Evolutionary conservation across 73 alveolate species (phyloP).

Genomic region (Paramecium tetraurelia): DNA sequence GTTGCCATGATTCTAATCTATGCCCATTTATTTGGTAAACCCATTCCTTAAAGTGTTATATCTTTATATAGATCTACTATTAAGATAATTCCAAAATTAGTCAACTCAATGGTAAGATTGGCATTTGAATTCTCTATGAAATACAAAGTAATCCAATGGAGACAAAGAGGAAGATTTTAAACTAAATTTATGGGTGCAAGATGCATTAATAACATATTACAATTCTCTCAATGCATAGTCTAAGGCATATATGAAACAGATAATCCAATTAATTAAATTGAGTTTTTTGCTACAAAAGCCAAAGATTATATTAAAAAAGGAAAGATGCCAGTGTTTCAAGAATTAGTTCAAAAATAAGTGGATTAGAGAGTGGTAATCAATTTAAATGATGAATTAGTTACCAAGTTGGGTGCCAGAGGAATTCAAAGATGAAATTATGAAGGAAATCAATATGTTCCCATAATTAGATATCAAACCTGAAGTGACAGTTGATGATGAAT

Average conservation of each 20-base stretch:
- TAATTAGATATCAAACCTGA: not conserved
- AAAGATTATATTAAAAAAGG: not conserved
- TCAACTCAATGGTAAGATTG: not conserved
- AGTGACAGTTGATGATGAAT: slow-evolving; percentile 45
- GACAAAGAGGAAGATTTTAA: not conserved
- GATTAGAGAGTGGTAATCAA: not conserved
- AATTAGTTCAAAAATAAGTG: not conserved
- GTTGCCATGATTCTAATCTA: not conserved
- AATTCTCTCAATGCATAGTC: slow-evolving; percentile 31
- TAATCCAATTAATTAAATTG: not conserved
- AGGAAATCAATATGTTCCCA: slow-evolving; percentile 32
- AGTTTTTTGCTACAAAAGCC: not conserved
- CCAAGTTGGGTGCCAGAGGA: slow-evolving; percentile 56
- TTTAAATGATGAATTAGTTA: not conserved
- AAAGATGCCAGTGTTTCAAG: slow-evolving; percentile 21
- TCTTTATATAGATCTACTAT: not conserved
- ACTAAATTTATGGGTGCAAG: slow-evolving; percentile 43
- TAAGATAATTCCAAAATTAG: not conserved
- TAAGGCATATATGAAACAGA: slow-evolving; percentile 34
- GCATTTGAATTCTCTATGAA: not conserved
- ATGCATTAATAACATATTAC: not conserved
- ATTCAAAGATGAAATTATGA: not conserved
- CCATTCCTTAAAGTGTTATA: not conserved
- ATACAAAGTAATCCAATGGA: not conserved
- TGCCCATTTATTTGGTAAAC: slow-evolving; percentile 44